A percentile compares a stretch with the other conserved stretches of the same genome.
Evolutionary conservation across 306 rosid genomes (phyloP).

Genomic region (Cicer cuneatum): DNA sequence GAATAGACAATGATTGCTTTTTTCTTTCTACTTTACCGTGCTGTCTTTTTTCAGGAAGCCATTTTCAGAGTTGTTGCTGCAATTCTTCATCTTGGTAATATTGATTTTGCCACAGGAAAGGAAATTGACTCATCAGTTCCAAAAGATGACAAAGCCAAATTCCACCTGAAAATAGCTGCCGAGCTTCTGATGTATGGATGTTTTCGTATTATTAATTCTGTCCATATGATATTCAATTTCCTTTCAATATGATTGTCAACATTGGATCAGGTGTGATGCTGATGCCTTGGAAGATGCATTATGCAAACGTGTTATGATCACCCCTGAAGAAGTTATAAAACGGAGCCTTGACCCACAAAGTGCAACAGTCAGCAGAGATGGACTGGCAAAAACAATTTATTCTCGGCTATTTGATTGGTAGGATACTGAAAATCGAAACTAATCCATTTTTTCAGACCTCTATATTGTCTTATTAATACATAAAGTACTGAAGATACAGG

Average conservation of each 20-base stretch:
- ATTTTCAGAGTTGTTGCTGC: conserved; percentile 94
- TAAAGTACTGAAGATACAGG: conserved; percentile 27
- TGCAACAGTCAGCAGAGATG: conserved; percentile 86
- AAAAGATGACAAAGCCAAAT: conserved; percentile 83
- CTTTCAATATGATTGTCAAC: conserved; percentile 42
- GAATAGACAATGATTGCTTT: conserved; percentile 39
- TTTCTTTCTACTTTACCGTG: conserved; percentile 34
- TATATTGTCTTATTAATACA: conserved; percentile 19
- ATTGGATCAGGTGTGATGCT: conserved; percentile 74
- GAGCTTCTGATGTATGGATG: conserved; percentile 83
- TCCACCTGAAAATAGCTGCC: conserved; percentile 85
- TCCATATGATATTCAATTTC: conserved; percentile 38
- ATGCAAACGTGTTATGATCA: conserved; percentile 99
- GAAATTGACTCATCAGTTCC: conserved; percentile 91
- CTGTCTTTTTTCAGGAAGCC: conserved; percentile 74
- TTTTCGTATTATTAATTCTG: conserved; percentile 32
- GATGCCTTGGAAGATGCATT: conserved; percentile 89
- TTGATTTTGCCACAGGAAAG: conserved; percentile 76
- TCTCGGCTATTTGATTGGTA: conserved; percentile 97
- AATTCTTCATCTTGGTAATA: conserved; percentile 92
- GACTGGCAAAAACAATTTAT: conserved; percentile 92
- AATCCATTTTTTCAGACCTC: conserved; percentile 30
- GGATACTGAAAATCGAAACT: conserved; percentile 40
- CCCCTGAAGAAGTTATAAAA: conserved; percentile 99
- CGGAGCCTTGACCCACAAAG: conserved; percentile 97